Conservation (phyloP, 2,329 filamentous ascomycete genomes). For the Endoconidiophora polonica region DNA sequence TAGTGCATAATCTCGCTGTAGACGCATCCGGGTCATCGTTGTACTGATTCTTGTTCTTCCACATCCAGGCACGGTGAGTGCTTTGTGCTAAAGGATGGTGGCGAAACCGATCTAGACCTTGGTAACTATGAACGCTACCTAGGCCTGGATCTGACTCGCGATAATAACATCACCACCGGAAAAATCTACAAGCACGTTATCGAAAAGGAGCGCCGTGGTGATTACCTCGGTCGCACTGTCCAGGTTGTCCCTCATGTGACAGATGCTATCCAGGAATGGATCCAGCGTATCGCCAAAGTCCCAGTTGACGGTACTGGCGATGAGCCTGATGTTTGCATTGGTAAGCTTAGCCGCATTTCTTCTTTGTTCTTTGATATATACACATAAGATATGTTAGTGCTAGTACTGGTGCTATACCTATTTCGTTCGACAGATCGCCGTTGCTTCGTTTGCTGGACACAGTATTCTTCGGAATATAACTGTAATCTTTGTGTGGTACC, state of each 20-base stretch:
- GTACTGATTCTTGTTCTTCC: background rate
- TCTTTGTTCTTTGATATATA: background rate
- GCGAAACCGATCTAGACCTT: conserved; percentile 41
- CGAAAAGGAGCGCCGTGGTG: conserved; percentile 45
- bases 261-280: conserved; percentile 82
- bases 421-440: no score
- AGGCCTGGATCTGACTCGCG: conserved; percentile 63
- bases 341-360: conserved; percentile 28
- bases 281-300: conserved; percentile 67
- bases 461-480: no score
- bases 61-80: conserved; percentile 60
- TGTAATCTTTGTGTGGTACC: background rate
- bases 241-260: conserved; percentile 90
- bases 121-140: conserved; percentile 36
- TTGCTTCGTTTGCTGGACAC: no score
- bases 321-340: conserved; percentile 83
- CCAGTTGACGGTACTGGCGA: conserved; percentile 72
- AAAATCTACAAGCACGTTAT: conserved; percentile 91
- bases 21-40: background rate
- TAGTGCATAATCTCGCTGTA: background rate
- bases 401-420: no score
- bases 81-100: conserved; percentile 73
- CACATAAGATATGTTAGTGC: background rate
- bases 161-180: conserved; percentile 94
- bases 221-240: conserved; percentile 78